Evolutionary conservation across 371 early-diverging fungal genomes (phyloP).

Genomic region (Amoeboaphelidium protococcarum): DNA sequence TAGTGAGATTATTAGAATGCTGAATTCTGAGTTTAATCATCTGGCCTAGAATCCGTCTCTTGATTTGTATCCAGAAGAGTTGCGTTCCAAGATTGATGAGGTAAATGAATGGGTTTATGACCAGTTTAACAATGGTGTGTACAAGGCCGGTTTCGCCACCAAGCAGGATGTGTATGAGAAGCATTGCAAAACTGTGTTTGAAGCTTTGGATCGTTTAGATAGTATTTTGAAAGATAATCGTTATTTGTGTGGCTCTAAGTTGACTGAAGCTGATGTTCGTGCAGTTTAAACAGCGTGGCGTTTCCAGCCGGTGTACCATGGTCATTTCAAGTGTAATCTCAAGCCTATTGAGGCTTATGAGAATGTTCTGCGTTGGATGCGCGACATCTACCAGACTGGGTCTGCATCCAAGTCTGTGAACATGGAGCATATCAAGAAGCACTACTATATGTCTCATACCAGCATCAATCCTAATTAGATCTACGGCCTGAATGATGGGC

Average conservation of each 20-base stretch:
- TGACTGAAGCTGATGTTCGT: conserved; percentile 80
- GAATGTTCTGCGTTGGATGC: conserved; percentile 51
- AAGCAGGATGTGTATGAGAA: conserved; percentile 44
- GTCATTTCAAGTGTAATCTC: conserved; percentile 71
- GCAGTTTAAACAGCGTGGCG: conserved; percentile 61
- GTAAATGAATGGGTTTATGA: conserved; percentile 73
- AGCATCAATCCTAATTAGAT: conserved; percentile 74
- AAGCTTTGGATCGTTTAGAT: conserved; percentile 59
- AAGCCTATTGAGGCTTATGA: conserved; percentile 63
- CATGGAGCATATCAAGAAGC: conserved; percentile 61
- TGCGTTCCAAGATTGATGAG: conserved; percentile 46
- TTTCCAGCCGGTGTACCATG: conserved; percentile 62
- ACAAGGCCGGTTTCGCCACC: conserved; percentile 67
- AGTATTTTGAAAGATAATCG: conserved; percentile 28
- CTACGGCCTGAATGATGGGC: conserved; percentile 62
- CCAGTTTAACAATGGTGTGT: conserved; percentile 52
- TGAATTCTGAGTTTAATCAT: conserved; percentile 61
- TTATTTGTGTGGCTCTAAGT: conserved; percentile 37
- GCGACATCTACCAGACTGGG: conserved; percentile 52
- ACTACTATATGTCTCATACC: conserved; percentile 63
- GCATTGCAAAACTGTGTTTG: conserved; percentile 23
- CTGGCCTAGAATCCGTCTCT: conserved; percentile 4
- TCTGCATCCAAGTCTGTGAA: conserved; percentile 11
- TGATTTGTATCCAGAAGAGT: conserved; percentile 40
- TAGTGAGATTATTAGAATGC: conserved; percentile 79